phyloP scores from a whole-genome alignment of 257 asterid genomes.

The Paraleonurus japonicus region DNA sequence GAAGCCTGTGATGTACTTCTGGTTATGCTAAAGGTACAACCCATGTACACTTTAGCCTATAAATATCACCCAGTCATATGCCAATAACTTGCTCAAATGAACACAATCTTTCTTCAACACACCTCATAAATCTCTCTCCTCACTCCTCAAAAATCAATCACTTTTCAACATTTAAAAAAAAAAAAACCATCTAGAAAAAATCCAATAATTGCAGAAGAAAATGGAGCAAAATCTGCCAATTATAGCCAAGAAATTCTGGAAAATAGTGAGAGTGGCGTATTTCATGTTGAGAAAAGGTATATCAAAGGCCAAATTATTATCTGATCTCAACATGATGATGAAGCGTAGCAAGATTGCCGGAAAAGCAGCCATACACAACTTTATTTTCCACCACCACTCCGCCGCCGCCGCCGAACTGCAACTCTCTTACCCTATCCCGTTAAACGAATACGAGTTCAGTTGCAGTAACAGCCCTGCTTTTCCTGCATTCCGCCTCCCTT shows the following conservation, averaged over 20 bases:
- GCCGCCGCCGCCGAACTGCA: constrained; percentile 27
- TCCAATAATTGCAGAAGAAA: constrained; percentile 9
- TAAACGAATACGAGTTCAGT: constrained; percentile 65
- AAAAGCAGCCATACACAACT: constrained; percentile 65
- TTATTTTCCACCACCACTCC: constrained; percentile 44
- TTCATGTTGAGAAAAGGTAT: constrained; percentile 73
- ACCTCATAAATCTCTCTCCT: neutral
- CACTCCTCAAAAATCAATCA: neutral
- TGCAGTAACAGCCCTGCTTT: constrained; percentile 57
- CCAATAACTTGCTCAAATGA: neutral
- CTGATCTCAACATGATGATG: constrained; percentile 56
- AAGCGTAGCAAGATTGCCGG: constrained; percentile 83
- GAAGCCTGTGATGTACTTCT: constrained; percentile 29
- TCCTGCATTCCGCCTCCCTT: constrained; percentile 46
- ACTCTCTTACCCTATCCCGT: constrained; percentile 21
- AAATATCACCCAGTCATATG: constrained; percentile 28
- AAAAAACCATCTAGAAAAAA: no score
- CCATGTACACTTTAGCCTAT: constrained; percentile 28
- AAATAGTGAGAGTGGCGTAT: constrained; percentile 45
- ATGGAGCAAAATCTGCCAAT: constrained; percentile 79
- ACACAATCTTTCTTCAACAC: neutral
- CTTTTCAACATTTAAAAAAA: neutral
- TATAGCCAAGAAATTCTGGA: constrained; percentile 69
- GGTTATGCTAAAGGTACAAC: constrained; percentile 30
- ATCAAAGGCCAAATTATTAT: constrained; percentile 57